Evolutionary conservation across 768 basidiomycete species (phyloP).

Genomic region (Naganishia randhawae): DNA sequence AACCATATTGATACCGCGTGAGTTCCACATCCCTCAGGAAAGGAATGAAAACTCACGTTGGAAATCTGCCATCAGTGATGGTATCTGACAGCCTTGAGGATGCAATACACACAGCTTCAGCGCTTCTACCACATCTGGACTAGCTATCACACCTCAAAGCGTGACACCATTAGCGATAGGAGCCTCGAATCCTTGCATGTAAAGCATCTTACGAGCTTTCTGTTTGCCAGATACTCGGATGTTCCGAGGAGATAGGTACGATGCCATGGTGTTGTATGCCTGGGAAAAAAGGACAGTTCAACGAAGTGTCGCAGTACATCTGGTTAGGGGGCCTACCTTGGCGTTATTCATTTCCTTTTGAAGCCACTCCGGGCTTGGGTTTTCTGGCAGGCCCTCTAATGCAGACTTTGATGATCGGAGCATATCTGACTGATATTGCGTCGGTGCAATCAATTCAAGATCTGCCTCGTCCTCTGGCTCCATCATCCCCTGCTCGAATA

Average conservation of each 20-base stretch:
- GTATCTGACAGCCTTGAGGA: background rate
- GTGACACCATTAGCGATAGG: background rate
- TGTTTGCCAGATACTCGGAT: constrained; percentile 20
- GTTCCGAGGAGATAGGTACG: constrained; percentile 25
- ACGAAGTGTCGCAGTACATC: background rate
- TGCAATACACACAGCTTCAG: constrained; percentile 1
- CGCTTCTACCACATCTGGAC: constrained; percentile 5
- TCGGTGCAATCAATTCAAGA: background rate
- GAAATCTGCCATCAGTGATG: constrained; percentile 5
- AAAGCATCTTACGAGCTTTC: background rate
- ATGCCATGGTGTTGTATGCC: constrained; percentile 20
- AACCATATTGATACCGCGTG: too few relatives aligned
- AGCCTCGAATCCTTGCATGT: background rate
- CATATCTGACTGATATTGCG: background rate
- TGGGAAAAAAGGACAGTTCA: background rate
- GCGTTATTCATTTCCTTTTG: constrained; percentile 2
- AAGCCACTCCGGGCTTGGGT: constrained; percentile 2
- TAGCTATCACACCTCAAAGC: background rate
- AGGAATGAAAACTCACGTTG: background rate
- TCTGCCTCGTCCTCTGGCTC: constrained; percentile 16
- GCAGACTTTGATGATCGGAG: background rate
- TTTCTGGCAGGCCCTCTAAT: background rate
- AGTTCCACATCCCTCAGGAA: background rate
- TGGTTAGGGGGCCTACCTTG: background rate
- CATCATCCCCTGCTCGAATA: constrained; percentile 1